These are phyloP conservation scores for Herpetospermum pedunculosum DNA, from an alignment of 306 rosid genomes.

Conservation along the genomic window DNA sequence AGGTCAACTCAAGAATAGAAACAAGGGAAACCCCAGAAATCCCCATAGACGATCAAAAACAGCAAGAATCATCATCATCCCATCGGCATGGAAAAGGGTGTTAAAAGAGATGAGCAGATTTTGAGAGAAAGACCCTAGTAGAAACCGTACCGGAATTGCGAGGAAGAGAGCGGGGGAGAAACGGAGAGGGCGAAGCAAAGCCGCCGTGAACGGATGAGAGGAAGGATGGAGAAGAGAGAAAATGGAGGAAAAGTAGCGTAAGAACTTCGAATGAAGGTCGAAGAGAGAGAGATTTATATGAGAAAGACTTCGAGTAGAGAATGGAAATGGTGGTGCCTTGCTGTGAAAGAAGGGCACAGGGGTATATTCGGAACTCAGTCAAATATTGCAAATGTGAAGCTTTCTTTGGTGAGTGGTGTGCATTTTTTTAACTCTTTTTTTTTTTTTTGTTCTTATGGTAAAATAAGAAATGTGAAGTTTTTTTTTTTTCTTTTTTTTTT, in stretches of 20 bases:
- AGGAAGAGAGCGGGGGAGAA: slow-evolving; percentile 8
- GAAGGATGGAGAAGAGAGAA: no score
- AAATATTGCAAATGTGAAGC: no score
- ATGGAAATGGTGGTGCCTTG: no score
- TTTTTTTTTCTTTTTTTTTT: no score
- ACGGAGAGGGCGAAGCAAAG: neutral
- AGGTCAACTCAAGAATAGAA: neutral
- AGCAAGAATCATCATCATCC: neutral
- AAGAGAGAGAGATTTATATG: neutral
- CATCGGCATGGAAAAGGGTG: neutral
- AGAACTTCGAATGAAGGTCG: neutral
- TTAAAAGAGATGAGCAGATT: neutral
- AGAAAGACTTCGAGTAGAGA: no score
- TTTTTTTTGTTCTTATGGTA: no score
- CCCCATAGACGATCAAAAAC: neutral
- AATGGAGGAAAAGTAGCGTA: neutral
- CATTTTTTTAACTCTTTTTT: no score
- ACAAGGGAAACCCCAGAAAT: neutral
- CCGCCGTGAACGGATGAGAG: neutral
- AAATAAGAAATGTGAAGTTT: no score
- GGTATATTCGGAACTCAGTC: neutral
- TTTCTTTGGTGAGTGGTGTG: no score
- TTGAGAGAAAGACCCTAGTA: neutral
- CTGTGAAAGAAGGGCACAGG: neutral
- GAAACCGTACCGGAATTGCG: neutral